These are phyloP conservation scores for Peronospora tabacina DNA, from an alignment of 352 stramenopile genomes.

Conservation along the genomic window DNA sequence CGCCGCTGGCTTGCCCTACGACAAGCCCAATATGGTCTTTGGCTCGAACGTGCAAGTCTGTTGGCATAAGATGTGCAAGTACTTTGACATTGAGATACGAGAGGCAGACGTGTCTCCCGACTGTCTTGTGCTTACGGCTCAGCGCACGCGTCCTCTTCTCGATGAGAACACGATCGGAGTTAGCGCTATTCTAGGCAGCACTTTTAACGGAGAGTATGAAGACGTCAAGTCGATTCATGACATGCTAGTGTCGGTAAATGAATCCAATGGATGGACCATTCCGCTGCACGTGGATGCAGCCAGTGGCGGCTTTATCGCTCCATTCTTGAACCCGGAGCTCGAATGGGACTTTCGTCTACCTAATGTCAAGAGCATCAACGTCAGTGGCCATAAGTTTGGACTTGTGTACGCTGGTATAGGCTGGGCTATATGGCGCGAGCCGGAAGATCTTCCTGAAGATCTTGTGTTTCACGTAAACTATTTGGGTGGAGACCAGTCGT, in stretches of 20 bases:
- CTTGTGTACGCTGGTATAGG: slow-evolving; percentile 90
- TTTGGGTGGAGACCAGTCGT: slow-evolving; percentile 84
- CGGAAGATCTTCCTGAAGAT: slow-evolving; percentile 72
- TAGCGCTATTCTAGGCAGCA: slow-evolving; percentile 87
- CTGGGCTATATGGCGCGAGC: slow-evolving; percentile 87
- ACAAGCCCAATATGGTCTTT: slow-evolving; percentile 91
- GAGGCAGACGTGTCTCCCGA: slow-evolving; percentile 84
- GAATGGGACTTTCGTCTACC: slow-evolving; percentile 87
- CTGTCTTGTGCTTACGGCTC: slow-evolving; percentile 77
- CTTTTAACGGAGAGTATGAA: slow-evolving; percentile 91
- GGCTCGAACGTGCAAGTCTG: slow-evolving; percentile 89
- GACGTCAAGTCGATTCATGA: slow-evolving; percentile 87
- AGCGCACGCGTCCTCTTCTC: slow-evolving; percentile 60
- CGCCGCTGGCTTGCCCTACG: slow-evolving; percentile 60
- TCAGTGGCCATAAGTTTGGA: slow-evolving; percentile 92
- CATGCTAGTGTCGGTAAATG: slow-evolving; percentile 81
- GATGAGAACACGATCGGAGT: slow-evolving; percentile 92
- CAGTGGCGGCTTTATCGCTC: slow-evolving; percentile 88
- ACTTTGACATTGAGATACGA: slow-evolving; percentile 90
- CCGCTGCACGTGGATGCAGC: slow-evolving; percentile 89
- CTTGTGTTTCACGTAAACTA: slow-evolving; percentile 91
- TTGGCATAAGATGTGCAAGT: slow-evolving; percentile 93
- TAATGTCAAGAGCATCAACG: slow-evolving; percentile 90
- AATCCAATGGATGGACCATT: slow-evolving; percentile 76
- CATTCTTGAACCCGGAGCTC: slow-evolving; percentile 85